Evolutionary conservation across 495 filamentous ascomycete genomes (phyloP).

Genomic region (Aspergillus steynii): DNA sequence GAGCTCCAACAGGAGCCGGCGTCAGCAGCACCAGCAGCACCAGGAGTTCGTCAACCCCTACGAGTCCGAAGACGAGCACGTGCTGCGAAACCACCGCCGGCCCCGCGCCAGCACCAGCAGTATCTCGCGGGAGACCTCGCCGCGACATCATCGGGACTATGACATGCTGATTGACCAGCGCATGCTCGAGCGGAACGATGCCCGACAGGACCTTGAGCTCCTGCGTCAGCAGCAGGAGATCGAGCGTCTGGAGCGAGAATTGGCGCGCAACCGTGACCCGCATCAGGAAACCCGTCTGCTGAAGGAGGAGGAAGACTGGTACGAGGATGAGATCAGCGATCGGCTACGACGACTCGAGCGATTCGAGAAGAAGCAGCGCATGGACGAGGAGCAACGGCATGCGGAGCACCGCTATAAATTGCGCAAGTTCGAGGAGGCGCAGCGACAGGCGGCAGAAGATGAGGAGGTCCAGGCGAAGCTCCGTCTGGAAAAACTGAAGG

Average conservation of each 20-base stretch:
- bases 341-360: conserved; percentile 34
- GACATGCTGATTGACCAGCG: conserved; percentile 41
- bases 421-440: conserved; percentile 20
- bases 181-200: conserved; percentile 37
- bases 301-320: conserved; percentile 37
- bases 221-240: conserved; percentile 46
- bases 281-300: conserved; percentile 20
- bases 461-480: conserved; percentile 20
- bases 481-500: conserved; percentile 25
- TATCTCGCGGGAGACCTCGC: conserved; percentile 21
- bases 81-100: conserved; percentile 19
- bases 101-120: conserved; percentile 22
- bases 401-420: conserved; percentile 31
- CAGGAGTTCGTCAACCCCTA: conserved; percentile 19
- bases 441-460: conserved; percentile 4
- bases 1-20: conserved; percentile 11
- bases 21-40: conserved; percentile 17
- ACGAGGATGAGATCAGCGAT: conserved; percentile 41
- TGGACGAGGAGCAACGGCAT: conserved; percentile 32
- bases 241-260: conserved; percentile 44
- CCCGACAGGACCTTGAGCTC: conserved; percentile 43
- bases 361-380: conserved; percentile 33
- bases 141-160: conserved; percentile 31
- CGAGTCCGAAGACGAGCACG: conserved; percentile 37
- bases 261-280: conserved; percentile 34